Percentiles rank a stretch among this genome's conserved stretches.
Evolutionary conservation across 2,329 filamentous ascomycete genomes (phyloP).

Genomic region (Paecilomyces dactylethromorphus): DNA sequence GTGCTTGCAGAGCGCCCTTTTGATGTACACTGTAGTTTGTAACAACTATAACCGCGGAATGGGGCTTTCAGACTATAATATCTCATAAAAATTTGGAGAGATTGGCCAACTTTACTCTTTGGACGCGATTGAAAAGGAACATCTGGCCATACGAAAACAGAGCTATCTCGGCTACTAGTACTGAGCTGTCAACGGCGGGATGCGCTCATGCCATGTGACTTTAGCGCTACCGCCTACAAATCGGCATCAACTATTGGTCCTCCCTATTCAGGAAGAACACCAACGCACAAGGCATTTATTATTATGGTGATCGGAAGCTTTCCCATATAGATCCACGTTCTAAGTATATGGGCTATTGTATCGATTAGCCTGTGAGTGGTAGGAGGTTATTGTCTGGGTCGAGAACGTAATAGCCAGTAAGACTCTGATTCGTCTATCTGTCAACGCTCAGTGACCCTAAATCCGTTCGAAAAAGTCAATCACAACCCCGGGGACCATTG

Average conservation of each 20-base stretch:
- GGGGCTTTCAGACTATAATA: background rate
- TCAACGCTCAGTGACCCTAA: background rate
- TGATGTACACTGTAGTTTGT: background rate
- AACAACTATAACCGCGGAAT: background rate
- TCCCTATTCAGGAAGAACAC: background rate
- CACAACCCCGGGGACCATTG: background rate
- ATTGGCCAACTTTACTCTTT: background rate
- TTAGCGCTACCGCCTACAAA: conserved; percentile 23
- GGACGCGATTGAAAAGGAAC: background rate
- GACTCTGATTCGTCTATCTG: background rate
- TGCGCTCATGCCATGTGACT: conserved; percentile 15
- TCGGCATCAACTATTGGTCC: background rate
- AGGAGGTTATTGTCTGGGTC: background rate
- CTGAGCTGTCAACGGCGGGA: conserved; percentile 4
- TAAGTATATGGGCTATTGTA: background rate
- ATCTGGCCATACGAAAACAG: background rate
- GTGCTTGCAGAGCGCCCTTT: background rate
- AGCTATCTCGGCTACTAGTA: background rate
- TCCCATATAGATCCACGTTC: background rate
- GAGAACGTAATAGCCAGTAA: background rate
- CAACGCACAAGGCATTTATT: background rate
- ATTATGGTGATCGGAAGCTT: background rate
- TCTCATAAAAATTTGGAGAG: background rate
- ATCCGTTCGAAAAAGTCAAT: background rate
- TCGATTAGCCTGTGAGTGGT: background rate